These are phyloP conservation scores for Penicillium janthinellum DNA, from an alignment of 2,329 filamentous ascomycete genomes.

Conservation along the genomic window DNA sequence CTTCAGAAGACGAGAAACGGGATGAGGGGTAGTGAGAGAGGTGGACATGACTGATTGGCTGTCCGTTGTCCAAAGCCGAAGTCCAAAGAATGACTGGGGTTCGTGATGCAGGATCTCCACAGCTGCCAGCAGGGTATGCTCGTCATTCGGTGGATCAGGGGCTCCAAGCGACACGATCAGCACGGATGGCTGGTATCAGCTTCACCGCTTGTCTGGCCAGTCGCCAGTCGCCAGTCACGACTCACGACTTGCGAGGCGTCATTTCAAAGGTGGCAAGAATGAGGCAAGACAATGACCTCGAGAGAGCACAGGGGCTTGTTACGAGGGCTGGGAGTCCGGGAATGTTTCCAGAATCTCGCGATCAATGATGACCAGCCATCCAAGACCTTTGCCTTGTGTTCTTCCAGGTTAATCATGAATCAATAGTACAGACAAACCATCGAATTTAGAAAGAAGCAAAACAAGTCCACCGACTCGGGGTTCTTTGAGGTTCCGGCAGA, in stretches of 20 bases:
- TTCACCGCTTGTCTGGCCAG: constrained; percentile 28
- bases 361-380: background rate
- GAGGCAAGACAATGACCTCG: background rate
- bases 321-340: background rate
- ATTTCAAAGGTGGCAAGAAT: background rate
- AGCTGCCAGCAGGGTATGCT: constrained; percentile 19
- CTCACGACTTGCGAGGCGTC: background rate
- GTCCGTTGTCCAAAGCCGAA: constrained; percentile 11
- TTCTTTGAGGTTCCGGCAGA: background rate
- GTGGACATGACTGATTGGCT: constrained; percentile 16
- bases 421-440: background rate
- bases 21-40: constrained; percentile 4
- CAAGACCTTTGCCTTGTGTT: background rate
- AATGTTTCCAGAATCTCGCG: background rate
- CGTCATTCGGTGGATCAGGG: constrained; percentile 32
- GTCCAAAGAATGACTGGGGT: constrained; percentile 16
- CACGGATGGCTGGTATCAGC: constrained; percentile 19
- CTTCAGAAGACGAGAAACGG: constrained; percentile 10
- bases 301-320: too few relatives aligned
- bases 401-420: background rate
- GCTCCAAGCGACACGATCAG: constrained; percentile 27
- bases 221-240: background rate
- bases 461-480: background rate
- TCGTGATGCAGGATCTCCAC: constrained; percentile 23
- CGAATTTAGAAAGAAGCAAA: background rate